Evolutionary conservation across 129 eudicot species (phyloP), one percentile per base, ranked within the genome.

Genomic region (Heracleum sosnowskyi): DNA sequence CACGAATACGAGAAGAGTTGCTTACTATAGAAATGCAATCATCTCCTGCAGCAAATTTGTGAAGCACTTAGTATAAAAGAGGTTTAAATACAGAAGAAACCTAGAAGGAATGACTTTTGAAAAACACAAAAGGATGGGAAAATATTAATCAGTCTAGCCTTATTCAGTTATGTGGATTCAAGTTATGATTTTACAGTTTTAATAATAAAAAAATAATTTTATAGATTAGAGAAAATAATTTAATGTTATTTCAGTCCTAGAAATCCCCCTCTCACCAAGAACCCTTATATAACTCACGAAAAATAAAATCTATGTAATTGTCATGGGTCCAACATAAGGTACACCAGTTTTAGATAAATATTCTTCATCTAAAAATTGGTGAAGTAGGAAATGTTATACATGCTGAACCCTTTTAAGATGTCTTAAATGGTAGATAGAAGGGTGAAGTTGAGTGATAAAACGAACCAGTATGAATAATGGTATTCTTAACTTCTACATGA

Each of bases 1-100:
- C 82, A 44, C 79, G 77, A 75, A 90, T 77, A 41, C 85, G 76
- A 70, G 98, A 85, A 41, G 98, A 93, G 83, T 86, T 91, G 81
- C 93, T 83, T 39, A 91, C 97, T 29, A 93, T 91, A 60, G 97
- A 91, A 82, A 93, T 84, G 81, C 98, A 93, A 79, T 91, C 98
- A 83, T 93, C 97, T 69, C 98, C 98, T 93, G 83, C 35, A 57
- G 41, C 7, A 55, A 76, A 73, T 46, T 46, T 60, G 62, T 29
- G 69, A 45, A 77, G 62, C 34, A 73, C 31, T 77, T n/a, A 28
- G 57, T 74, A 72, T 42, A 55, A 46, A 76, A 79, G 41, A 69
- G 39, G 39, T 66, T 74, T 40, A 13, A 33, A 39, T 76, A 11
- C 64, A 80, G 49, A 74, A 20, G 55, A 73, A 73, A 73, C 8